Base-by-base conservation (phyloP, 441 rosid species). In the Adansonia grandidieri region DNA sequence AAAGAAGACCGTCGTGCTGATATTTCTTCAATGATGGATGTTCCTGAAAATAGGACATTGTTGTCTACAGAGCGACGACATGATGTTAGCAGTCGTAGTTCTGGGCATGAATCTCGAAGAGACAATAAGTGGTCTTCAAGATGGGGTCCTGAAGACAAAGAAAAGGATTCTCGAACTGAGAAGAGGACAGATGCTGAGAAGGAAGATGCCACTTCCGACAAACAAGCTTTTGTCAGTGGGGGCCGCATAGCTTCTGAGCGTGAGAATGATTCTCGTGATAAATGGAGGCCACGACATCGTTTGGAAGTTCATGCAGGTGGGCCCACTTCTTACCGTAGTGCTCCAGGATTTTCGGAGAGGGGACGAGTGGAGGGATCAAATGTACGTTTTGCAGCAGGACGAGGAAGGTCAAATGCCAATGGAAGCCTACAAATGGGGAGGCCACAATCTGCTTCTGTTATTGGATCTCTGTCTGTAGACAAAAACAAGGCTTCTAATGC, bases 111-210 rank as follows among this genome's bases (percentile, higher is more conserved):
- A 58, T 28, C 87, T 40, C 87, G 98, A 5, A 88, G 98, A 14
- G 99, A 97, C 81, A 87, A 87, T 84, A 97, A 93, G 80, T 97
- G 99, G 99, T 90, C 98, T 50, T 89, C 98, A 14, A 88, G 98
- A 76, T 97, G 98, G 99, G 99, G 99, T 78, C 98, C 98, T 73
- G 98, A 93, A 20, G 98, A 93, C 67, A 97, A 91, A 82, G 99
- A 92, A 77, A 97, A 88, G 85, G 98, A 91, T 62, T 81, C 91
- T 47, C 94, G 89, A 57, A 72, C 11, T 20, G 98, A 92, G 79
- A 97, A 88, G 85, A 90, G 81, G 88, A 77, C 85, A 56, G 95
- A 92, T 78, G 78, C 44, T 58, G 84, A 78, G 64, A 88, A 85
- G 82, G 97, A 92, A 72, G 96, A 90, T 78, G 56, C 75, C 74